These are phyloP conservation scores for Geotrichum ghanense DNA, from an alignment of 805 yeast genomes.

Conservation along the genomic window DNA sequence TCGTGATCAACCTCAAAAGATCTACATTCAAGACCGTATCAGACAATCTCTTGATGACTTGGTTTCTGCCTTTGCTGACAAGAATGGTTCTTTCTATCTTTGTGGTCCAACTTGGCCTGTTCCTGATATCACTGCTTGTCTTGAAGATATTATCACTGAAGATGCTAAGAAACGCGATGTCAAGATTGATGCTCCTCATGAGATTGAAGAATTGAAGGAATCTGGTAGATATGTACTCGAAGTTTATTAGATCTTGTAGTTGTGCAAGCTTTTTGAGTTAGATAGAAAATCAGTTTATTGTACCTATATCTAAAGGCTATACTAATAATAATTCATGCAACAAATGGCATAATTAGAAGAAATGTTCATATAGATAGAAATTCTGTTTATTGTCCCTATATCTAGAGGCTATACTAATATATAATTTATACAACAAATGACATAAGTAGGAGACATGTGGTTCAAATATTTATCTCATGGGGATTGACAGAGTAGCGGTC, in stretches of 20 bases:
- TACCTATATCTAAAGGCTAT: no score
- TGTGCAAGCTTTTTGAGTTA: no score
- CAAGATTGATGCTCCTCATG: constrained; percentile 60
- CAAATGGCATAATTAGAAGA: no score
- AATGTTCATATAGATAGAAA: background rate
- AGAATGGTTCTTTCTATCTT: constrained; percentile 83
- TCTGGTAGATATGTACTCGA: constrained; percentile 84
- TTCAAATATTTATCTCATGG: no score
- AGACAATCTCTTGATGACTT: constrained; percentile 62
- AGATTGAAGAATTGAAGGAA: constrained; percentile 89
- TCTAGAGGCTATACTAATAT: no score
- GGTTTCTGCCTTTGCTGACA: constrained; percentile 64
- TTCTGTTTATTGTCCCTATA: no score
- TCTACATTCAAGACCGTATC: constrained; percentile 90
- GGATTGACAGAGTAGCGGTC: no score
- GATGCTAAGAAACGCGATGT: constrained; percentile 63
- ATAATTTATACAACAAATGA: no score
- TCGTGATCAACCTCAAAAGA: constrained; percentile 91
- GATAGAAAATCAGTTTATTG: no score
- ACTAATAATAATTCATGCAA: no score
- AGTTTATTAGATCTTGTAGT: constrained; percentile 72
- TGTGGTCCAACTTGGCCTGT: constrained; percentile 99
- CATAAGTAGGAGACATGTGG: no score
- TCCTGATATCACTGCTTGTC: constrained; percentile 86
- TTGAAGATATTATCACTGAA: constrained; percentile 63